Base-by-base conservation (phyloP, 2,329 filamentous ascomycete species). In the Nemania serpens region DNA sequence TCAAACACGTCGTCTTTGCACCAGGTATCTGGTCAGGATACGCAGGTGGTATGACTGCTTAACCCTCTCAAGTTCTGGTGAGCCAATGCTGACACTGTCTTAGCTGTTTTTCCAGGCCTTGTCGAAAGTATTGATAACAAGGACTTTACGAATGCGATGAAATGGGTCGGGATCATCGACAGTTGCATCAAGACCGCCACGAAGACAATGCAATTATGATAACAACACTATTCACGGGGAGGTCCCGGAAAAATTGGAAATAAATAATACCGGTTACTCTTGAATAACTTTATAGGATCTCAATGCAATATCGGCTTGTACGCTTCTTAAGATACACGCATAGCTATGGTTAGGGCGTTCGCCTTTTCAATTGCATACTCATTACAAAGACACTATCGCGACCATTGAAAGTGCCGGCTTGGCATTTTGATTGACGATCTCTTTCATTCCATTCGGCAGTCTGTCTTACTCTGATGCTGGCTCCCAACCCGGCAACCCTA, bases 1-100 rank as follows among this genome's bases (percentile, higher is more conserved):
- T 94, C 79, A 97, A 97, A 79, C 94, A 97, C 71, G 89, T 97
- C 2, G 90, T 97, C 1, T 97, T 96, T 76, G 93, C 93, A 1
- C 93, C 93, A 0, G 93, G 93, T 0, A 75, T 94, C 49, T 96
- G 93, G 92, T 97, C 92, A 0, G 93, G 93, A 0, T 97, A 97
- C 75, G 81, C 92, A 0, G 93, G 93, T 71, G 84, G 86, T 88
- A 66, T 17, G 63, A 43, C 42, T 41, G 3, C 11, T 43, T 17
- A 18, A 29, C n/a, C 13, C 17, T 22, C 9, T 9, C 37, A n/a
- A 34, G 2, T 25, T 37, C n/a, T 22, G 6, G 47, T 25, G 18
- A 42, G 34, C 13, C 17, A 15, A 33, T 37, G 49, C 59, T 58
- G 37, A 59, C 29, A 42, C 5, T 25, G 1, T 11, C 20, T 37